These are phyloP conservation scores for Jacaranda mimosifolia DNA, from an alignment of 257 asterid genomes.

Conservation along the genomic window DNA sequence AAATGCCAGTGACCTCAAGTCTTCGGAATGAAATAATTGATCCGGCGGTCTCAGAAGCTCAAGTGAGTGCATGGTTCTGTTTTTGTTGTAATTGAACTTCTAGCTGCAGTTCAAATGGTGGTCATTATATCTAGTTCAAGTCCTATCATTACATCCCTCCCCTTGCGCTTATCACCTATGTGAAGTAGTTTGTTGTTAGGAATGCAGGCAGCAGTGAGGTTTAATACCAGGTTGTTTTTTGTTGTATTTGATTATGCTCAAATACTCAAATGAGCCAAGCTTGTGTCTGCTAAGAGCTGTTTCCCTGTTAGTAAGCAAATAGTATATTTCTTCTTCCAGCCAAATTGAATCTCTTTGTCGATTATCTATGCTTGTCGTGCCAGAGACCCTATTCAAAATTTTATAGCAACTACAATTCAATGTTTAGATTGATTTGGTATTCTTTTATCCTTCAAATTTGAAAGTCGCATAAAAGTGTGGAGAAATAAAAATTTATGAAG, in stretches of 20 bases:
- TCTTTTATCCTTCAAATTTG: neutral
- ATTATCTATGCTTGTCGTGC: conserved; percentile 7
- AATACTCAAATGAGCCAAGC: too few species aligned
- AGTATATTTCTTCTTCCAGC: neutral
- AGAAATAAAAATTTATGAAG: neutral
- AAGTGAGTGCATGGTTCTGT: conserved; percentile 62
- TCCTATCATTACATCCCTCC: too few species aligned
- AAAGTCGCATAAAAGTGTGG: conserved; percentile 12
- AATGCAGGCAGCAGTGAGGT: too few species aligned
- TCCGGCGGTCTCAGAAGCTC: conserved; percentile 80
- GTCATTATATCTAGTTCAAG: neutral
- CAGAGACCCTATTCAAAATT: conserved; percentile 4
- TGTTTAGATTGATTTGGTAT: conserved; percentile 7
- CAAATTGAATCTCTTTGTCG: neutral
- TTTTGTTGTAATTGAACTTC: conserved; percentile 14
- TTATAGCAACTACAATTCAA: neutral
- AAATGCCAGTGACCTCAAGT: conserved; percentile 71
- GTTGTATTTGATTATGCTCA: too few species aligned
- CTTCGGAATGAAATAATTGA: conserved; percentile 75
- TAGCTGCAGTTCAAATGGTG: conserved; percentile 20
- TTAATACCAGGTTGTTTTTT: too few species aligned
- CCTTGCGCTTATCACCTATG: too few species aligned
- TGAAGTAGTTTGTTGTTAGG: too few species aligned
- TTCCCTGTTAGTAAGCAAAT: neutral
- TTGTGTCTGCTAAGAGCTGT: neutral